Percentiles rank a stretch among this genome's conserved stretches.
phyloP scores from a whole-genome alignment of 805 yeast species.

The Candida bentonensis region DNA sequence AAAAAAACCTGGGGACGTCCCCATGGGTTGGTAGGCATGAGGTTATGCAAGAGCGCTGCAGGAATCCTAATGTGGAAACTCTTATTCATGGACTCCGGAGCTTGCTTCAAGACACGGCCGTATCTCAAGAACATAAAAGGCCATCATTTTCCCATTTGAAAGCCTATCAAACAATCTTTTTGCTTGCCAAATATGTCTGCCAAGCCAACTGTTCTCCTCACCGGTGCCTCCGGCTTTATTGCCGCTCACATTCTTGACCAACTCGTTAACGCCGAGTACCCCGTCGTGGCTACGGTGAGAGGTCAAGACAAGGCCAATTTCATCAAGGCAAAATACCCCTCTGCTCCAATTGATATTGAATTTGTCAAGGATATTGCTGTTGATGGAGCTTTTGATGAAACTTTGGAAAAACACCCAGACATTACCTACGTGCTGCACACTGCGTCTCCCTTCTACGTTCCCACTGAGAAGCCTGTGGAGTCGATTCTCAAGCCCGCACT shows the following conservation, averaged over 20 bases:
- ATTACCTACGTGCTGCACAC: constrained; percentile 26
- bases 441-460: constrained; percentile 26
- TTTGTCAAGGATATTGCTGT: constrained; percentile 19
- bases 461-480: constrained; percentile 24
- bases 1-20: no score
- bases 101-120: no score
- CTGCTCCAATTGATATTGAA: constrained; percentile 14
- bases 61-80: no score
- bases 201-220: constrained; percentile 21
- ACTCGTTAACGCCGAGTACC: constrained; percentile 27
- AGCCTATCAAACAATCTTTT: no score
- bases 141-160: no score
- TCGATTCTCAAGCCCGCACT: constrained; percentile 31
- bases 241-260: constrained; percentile 27
- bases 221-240: constrained; percentile 36
- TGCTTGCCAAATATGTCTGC: no score
- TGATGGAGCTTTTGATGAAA: constrained; percentile 34
- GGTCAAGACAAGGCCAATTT: constrained; percentile 27
- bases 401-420: constrained; percentile 25
- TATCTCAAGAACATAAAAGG: no score
- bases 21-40: no score
- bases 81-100: no score
- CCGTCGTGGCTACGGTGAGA: constrained; percentile 37
- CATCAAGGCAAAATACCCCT: constrained; percentile 14
- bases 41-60: no score